Evolutionary conservation across 2,329 filamentous ascomycete species (phyloP), one percentile per base, ranked within the genome.

Genomic region (Aureobasidium mangrovei): DNA sequence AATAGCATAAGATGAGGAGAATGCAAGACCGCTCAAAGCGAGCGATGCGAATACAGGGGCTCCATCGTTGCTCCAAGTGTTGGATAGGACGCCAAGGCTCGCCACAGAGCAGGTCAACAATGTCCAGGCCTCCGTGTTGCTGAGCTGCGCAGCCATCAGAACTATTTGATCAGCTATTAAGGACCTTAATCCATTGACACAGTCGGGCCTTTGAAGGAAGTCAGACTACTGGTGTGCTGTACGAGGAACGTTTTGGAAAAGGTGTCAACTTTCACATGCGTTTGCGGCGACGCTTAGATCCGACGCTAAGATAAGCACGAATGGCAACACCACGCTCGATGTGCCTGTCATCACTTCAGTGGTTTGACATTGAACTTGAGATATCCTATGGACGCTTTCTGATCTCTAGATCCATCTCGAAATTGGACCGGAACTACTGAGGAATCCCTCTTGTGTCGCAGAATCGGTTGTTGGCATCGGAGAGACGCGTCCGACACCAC

Each of bases 41-140:
- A 95, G 75, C 1, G 89, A 95, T 7, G 90, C 91, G 61, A 94
- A 78, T 63, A 98, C 79, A 36, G 93, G 91, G 62, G 93, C 89
- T 60, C 90, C 91, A 70, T 95, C 86, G 61, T 82, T 87, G 57
- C 84, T 81, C 65, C 96, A 85, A 38, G 89, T 88, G 68, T 91
- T 91, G 59, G 79, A 76, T 59, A 97, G 79, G 60, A 96, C 76
- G 56, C 82, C 83, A 61, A 87, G 67, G 64, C 86, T 89, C 54
- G 81, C 82, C 60, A 82, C 77, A 42, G 83, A 80, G 54, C 95
- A 73, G 18, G 82, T 74, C 60, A 86, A 64, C 53, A 84, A 73
- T 62, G 74, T 77, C 71, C 76, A 77, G 51, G 72, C 72, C 71
- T 84, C 81, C 26, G 73, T 73, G 51, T 69, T 69, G 55, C 72